A percentile compares a stretch with the other conserved stretches of the same genome.
Conservation (phyloP, 2,329 filamentous ascomycete genomes). For the Pseudogymnoascus sp. region DNA sequence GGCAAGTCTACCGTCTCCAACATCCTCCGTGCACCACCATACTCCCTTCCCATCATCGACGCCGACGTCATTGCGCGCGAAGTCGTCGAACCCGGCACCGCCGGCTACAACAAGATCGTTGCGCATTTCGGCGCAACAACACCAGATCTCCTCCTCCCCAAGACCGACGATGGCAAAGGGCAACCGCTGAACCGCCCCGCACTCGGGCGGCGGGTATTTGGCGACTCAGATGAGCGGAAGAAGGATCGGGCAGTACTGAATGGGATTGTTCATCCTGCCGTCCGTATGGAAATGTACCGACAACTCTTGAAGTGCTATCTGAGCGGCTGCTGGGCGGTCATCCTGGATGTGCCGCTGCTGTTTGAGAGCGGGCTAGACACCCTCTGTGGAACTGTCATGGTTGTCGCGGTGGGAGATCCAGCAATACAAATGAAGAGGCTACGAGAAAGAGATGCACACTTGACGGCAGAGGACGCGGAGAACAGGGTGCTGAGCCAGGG, state of each 20-base stretch:
- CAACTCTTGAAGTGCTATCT: slow-evolving; percentile 67
- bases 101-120: slow-evolving; percentile 76
- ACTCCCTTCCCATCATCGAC: slow-evolving; percentile 85
- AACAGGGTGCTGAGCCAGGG: slow-evolving; percentile 81
- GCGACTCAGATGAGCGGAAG: slow-evolving; percentile 60
- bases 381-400: slow-evolving; percentile 76
- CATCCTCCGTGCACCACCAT: slow-evolving; percentile 70
- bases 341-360: slow-evolving; percentile 84
- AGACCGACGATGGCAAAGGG: slow-evolving; percentile 50
- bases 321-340: slow-evolving; percentile 74
- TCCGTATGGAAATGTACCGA: slow-evolving; percentile 73
- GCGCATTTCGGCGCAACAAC: slow-evolving; percentile 73
- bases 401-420: slow-evolving; percentile 77
- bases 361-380: slow-evolving; percentile 84
- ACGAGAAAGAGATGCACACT: slow-evolving; percentile 64
- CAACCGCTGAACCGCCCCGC: slow-evolving; percentile 77
- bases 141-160: slow-evolving; percentile 70
- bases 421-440: slow-evolving; percentile 75
- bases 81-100: slow-evolving; percentile 87
- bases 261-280: slow-evolving; percentile 84
- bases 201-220: slow-evolving; percentile 80
- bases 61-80: slow-evolving; percentile 87
- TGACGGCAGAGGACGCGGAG: slow-evolving; percentile 77
- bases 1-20: slow-evolving; percentile 94
- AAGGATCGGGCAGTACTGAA: slow-evolving; percentile 74